Conservation (phyloP, 768 basidiomycete species). For the Russula sp. region DNA sequence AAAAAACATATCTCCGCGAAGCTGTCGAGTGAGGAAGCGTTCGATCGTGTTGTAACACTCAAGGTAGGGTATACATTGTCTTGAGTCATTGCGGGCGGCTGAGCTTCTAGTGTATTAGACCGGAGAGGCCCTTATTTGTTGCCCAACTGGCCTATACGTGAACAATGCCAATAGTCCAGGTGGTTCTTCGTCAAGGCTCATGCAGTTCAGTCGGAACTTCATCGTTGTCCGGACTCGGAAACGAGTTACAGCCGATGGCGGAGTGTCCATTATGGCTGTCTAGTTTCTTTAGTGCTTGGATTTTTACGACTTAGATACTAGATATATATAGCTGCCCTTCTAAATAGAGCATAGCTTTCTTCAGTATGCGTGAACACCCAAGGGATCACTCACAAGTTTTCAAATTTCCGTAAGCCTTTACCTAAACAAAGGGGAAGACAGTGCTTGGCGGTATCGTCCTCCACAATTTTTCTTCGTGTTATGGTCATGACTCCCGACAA, state of each 20-base stretch:
- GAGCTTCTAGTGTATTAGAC: slow-evolving; percentile 44
- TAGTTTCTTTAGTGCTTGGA: neutral
- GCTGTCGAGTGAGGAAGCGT: slow-evolving; percentile 55
- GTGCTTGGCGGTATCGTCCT: neutral
- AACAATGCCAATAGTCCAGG: slow-evolving; percentile 27
- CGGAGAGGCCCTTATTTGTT: slow-evolving; percentile 66
- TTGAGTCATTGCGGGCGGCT: neutral
- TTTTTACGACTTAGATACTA: neutral
- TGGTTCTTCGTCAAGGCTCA: slow-evolving; percentile 31
- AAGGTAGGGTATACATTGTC: slow-evolving; percentile 44
- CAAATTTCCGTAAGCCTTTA: slow-evolving; percentile 62
- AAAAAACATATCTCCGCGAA: slow-evolving; percentile 65
- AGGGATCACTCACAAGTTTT: slow-evolving; percentile 67
- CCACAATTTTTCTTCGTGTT: slow-evolving; percentile 68
- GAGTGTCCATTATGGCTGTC: slow-evolving; percentile 52
- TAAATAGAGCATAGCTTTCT: slow-evolving; percentile 35
- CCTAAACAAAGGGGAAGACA: neutral
- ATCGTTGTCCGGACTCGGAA: slow-evolving; percentile 59
- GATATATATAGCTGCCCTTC: neutral
- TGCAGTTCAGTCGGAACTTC: slow-evolving; percentile 56
- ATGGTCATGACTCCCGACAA: slow-evolving; percentile 66
- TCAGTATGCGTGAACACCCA: slow-evolving; percentile 64
- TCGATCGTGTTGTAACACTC: slow-evolving; percentile 62
- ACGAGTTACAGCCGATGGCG: slow-evolving; percentile 62
- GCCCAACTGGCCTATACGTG: slow-evolving; percentile 57